Evolutionary conservation across 1,284 basidiomycete genomes (phyloP).

Genomic region (Heterobasidion irregulare): DNA sequence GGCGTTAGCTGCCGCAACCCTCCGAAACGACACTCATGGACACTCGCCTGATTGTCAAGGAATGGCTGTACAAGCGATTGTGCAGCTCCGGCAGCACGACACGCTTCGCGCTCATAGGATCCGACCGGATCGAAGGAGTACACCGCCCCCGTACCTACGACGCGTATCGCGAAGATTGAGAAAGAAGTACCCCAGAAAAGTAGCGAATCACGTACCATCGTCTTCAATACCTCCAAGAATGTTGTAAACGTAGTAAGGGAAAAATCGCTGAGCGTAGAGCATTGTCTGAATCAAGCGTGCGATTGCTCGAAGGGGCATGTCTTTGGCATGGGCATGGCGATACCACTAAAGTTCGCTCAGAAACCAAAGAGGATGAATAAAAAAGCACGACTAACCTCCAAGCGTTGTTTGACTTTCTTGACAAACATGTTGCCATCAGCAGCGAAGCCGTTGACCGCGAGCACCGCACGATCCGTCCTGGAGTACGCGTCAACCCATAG

Average conservation of each 20-base stretch:
- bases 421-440: conserved; percentile 95
- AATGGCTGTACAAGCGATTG: conserved; percentile 90
- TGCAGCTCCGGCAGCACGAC: conserved; percentile 89
- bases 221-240: conserved; percentile 92
- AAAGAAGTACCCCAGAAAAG: conserved; percentile 3
- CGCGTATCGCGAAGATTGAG: neutral
- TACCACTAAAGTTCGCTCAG: conserved; percentile 67
- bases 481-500: conserved; percentile 10
- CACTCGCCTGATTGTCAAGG: conserved; percentile 86
- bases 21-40: conserved; percentile 7
- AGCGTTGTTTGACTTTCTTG: conserved; percentile 86
- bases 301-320: conserved; percentile 88
- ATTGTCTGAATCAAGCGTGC: conserved; percentile 93
- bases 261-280: conserved; percentile 90
- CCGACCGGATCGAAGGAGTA: conserved; percentile 97
- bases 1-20: neutral
- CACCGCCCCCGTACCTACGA: conserved; percentile 81
- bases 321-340: conserved; percentile 87
- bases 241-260: conserved; percentile 95
- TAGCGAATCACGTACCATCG: conserved; percentile 58
- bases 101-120: conserved; percentile 91
- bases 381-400: conserved; percentile 56
- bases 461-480: conserved; percentile 88
- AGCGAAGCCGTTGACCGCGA: conserved; percentile 92
- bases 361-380: conserved; percentile 3